Conservation (phyloP, 2,329 filamentous ascomycete genomes). For the Neospermospora avenae region DNA sequence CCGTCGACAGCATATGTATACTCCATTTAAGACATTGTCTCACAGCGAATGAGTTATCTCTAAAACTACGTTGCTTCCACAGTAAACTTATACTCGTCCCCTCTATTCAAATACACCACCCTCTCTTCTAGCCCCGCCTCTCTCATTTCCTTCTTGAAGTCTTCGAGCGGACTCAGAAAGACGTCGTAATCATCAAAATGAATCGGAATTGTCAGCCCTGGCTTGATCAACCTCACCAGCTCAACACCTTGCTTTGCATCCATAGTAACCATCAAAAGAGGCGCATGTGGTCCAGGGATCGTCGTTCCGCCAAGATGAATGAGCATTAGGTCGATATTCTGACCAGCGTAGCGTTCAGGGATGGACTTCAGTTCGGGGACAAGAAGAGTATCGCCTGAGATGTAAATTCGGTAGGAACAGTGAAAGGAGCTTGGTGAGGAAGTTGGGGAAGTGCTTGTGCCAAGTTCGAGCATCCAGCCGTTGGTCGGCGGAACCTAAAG, state of each 20-base stretch:
- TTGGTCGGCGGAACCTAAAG: slow-evolving; percentile 58
- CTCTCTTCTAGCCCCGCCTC: slow-evolving; percentile 48
- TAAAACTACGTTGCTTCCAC: not conserved
- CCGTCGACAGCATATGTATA: too few species aligned
- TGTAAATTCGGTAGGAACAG: slow-evolving; percentile 59
- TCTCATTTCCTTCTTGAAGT: slow-evolving; percentile 56
- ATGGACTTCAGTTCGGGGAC: slow-evolving; percentile 61
- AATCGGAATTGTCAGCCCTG: slow-evolving; percentile 60
- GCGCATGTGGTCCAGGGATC: slow-evolving; percentile 55
- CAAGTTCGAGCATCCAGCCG: slow-evolving; percentile 64
- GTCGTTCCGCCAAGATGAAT: slow-evolving; percentile 64
- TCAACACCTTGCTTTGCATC: slow-evolving; percentile 60
- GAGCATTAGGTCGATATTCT: slow-evolving; percentile 63
- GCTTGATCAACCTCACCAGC: slow-evolving; percentile 56
- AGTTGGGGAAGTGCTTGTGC: slow-evolving; percentile 37
- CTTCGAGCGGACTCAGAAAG: slow-evolving; percentile 54
- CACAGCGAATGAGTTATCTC: too few species aligned
- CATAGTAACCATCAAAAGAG: slow-evolving; percentile 67
- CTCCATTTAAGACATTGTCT: too few species aligned
- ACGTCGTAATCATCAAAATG: slow-evolving; percentile 65
- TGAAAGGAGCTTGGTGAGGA: slow-evolving; percentile 34
- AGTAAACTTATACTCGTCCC: slow-evolving; percentile 38
- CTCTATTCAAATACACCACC: slow-evolving; percentile 59
- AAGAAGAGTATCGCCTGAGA: slow-evolving; percentile 63
- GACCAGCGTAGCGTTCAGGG: slow-evolving; percentile 48